These are phyloP conservation scores for Colletotrichum liriopes DNA, from an alignment of 2,329 filamentous ascomycete species.

Conservation along the genomic window DNA sequence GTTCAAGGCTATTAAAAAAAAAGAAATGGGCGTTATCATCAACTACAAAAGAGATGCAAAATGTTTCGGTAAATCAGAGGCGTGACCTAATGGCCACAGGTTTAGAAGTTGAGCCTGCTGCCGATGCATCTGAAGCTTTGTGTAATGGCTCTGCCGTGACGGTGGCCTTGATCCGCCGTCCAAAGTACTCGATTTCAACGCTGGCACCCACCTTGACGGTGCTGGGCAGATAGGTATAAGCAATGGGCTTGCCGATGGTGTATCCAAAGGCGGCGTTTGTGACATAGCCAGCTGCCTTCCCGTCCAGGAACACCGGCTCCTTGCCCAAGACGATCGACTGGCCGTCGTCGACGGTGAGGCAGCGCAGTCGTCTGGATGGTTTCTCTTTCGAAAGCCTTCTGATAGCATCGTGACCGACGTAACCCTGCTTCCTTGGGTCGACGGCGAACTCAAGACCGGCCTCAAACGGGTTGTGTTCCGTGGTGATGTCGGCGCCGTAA, in stretches of 20 bases:
- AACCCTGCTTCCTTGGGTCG: constrained; percentile 62
- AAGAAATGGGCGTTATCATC: background rate
- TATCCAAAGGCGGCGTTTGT: constrained; percentile 75
- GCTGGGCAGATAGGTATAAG: constrained; percentile 71
- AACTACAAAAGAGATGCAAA: background rate
- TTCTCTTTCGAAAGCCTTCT: constrained; percentile 55
- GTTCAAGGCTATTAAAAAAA: too few species aligned
- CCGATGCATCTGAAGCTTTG: constrained; percentile 38
- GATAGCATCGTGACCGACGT: constrained; percentile 67
- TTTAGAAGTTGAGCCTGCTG: background rate
- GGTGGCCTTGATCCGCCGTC: constrained; percentile 67
- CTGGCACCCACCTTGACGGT: constrained; percentile 61
- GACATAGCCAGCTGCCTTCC: constrained; percentile 68
- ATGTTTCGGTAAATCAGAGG: constrained; percentile 8
- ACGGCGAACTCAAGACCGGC: constrained; percentile 69
- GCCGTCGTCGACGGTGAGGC: constrained; percentile 70
- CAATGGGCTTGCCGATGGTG: constrained; percentile 71
- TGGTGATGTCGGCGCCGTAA: constrained; percentile 72
- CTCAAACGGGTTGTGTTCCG: constrained; percentile 74
- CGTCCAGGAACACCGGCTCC: constrained; percentile 70
- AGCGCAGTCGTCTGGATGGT: constrained; percentile 57
- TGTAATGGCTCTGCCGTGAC: constrained; percentile 66
- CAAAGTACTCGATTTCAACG: constrained; percentile 76
- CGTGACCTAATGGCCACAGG: constrained; percentile 1
- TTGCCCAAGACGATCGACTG: constrained; percentile 72